Evolutionary conservation across 2,329 filamentous ascomycete species (phyloP).

Genomic region (Trichoderma sp.): DNA sequence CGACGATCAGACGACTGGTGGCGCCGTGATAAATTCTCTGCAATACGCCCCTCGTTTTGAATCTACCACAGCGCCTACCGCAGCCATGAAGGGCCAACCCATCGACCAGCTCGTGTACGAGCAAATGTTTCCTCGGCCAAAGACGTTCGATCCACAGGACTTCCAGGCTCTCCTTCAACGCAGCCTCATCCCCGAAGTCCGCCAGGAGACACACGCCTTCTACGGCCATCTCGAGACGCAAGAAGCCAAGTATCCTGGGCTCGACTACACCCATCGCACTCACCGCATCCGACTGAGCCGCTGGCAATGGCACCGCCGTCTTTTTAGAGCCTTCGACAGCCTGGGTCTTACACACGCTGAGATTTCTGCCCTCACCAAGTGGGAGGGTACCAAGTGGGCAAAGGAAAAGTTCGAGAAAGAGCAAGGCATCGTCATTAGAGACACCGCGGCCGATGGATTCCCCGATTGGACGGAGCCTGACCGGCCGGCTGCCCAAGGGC

Average conservation of each 20-base stretch:
- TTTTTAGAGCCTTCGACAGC: constrained; percentile 73
- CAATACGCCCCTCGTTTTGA: neutral
- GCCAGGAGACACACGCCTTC: constrained; percentile 73
- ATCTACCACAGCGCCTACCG: constrained; percentile 1
- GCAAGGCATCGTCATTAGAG: constrained; percentile 65
- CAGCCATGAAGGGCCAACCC: constrained; percentile 66
- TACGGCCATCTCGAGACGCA: constrained; percentile 76
- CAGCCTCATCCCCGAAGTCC: constrained; percentile 72
- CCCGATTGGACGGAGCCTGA: constrained; percentile 48
- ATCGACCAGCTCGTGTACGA: constrained; percentile 73
- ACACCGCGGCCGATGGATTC: constrained; percentile 70
- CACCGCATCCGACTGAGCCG: constrained; percentile 76
- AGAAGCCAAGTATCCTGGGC: constrained; percentile 77
- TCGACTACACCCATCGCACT: constrained; percentile 71
- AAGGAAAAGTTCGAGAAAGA: constrained; percentile 77
- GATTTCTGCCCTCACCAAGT: constrained; percentile 70
- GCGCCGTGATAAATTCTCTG: neutral
- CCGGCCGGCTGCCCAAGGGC: constrained; percentile 20
- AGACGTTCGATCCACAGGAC: constrained; percentile 64
- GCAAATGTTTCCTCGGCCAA: constrained; percentile 67
- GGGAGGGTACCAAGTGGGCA: constrained; percentile 82
- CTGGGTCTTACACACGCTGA: constrained; percentile 67
- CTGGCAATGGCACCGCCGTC: constrained; percentile 71
- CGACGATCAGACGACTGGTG: neutral
- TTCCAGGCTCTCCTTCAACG: constrained; percentile 69